Evolutionary conservation across 495 filamentous ascomycete species (phyloP).

Genomic region (Talaromyces trachyspermus): DNA sequence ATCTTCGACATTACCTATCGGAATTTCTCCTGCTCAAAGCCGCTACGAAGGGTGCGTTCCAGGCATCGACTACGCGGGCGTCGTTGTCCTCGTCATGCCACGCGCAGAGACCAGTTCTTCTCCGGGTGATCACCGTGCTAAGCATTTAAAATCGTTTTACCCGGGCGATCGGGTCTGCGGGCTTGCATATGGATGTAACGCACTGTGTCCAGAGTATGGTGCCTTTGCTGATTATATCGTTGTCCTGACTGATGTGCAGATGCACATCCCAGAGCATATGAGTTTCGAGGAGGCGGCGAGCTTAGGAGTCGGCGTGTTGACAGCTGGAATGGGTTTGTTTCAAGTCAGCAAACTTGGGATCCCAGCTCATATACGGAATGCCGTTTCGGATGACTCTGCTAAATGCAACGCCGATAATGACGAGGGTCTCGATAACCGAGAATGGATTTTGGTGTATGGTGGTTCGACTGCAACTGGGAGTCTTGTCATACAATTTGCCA

Average conservation of each 20-base stretch:
- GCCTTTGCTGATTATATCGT: slow-evolving; percentile 33
- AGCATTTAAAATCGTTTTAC: slow-evolving; percentile 20
- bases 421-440: slow-evolving; percentile 9
- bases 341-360: neutral
- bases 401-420: no score
- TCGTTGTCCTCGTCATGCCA: no score
- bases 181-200: slow-evolving; percentile 7
- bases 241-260: slow-evolving; percentile 20
- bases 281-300: slow-evolving; percentile 23
- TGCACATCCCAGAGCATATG: slow-evolving; percentile 23
- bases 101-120: no score
- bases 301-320: slow-evolving; percentile 12
- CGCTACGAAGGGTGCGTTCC: no score
- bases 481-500: slow-evolving; percentile 23
- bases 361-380: no score
- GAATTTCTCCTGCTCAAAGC: no score
- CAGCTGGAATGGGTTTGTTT: neutral
- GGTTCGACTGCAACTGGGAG: slow-evolving; percentile 23
- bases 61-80: no score
- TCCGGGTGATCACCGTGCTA: no score
- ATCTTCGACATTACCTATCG: no score
- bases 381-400: no score
- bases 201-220: slow-evolving; percentile 13
- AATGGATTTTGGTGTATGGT: slow-evolving; percentile 24
- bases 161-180: slow-evolving; percentile 8